Conservation (phyloP, 306 rosid genomes). For the Trifolium repens region DNA sequence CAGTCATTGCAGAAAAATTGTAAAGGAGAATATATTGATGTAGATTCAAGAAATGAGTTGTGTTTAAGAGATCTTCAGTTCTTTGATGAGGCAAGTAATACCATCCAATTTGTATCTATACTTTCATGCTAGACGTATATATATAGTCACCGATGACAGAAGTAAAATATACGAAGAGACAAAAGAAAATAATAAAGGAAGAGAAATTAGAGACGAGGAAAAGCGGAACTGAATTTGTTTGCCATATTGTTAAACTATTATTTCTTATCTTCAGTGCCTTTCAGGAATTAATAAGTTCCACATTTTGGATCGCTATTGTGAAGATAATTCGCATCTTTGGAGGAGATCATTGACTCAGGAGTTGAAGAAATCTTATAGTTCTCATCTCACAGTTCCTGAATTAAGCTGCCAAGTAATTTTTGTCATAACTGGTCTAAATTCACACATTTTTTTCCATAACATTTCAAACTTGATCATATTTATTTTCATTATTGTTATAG, state of each 20-base stretch:
- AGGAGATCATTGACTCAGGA: conserved; percentile 44
- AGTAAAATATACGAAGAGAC: too few species aligned
- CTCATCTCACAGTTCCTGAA: conserved; percentile 32
- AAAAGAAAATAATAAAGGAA: too few species aligned
- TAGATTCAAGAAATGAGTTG: conserved; percentile 43
- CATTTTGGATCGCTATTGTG: conserved; percentile 50
- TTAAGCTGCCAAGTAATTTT: conserved; percentile 50
- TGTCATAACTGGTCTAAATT: background rate
- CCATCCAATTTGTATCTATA: background rate
- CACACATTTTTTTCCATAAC: background rate
- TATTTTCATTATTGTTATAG: conserved; percentile 36
- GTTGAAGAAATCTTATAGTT: conserved; percentile 4
- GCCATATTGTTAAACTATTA: background rate
- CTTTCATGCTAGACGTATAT: too few species aligned
- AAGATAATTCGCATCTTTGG: background rate
- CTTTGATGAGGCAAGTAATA: conserved; percentile 41
- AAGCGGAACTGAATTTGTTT: background rate
- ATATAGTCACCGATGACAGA: too few species aligned
- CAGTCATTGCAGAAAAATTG: conserved; percentile 63
- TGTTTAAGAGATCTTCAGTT: conserved; percentile 46
- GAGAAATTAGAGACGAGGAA: too few species aligned
- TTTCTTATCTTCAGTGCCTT: conserved; percentile 45
- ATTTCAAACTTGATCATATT: background rate
- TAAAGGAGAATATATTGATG: conserved; percentile 39
- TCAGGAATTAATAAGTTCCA: conserved; percentile 25